Evolutionary conservation across 2,329 filamentous ascomycete genomes (phyloP), one percentile per base, ranked within the genome.

Genomic region (Curvularia sp.): DNA sequence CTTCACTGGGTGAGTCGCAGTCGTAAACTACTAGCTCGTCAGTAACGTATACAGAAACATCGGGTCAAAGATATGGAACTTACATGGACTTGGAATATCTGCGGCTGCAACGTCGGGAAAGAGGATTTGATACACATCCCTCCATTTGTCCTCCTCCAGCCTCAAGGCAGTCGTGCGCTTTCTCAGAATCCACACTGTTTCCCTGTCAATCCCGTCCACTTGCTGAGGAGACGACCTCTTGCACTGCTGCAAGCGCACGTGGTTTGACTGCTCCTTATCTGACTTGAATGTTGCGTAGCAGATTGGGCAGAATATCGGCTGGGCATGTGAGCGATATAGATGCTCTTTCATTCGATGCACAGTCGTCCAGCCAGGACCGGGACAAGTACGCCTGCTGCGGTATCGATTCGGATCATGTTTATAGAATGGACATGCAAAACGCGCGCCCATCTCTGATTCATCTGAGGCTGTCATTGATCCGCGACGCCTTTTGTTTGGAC

Each of bases 301-400:
- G 19, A 78, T 71, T 13, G 71, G 73, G 49, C 78, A 80, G 60
- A 70, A 74, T 34, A 74, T 73, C 0, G 74, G 66, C 5, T 78
- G 73, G 0, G 73, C 65, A 55, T 80, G 79, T 5, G 76, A 73
- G 3, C 75, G 74, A 36, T 79, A 79, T 0, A 80, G 59, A 51
- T 80, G 78, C 36, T 79, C 78, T 68, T 80, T 80, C 65, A 80
- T 74, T 0, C 78, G 70, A 50, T 79, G 77, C 0, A 79, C 76
- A 6, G 71, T 77, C 1, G 72, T 74, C 72, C 77, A 80, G 1
- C 77, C 75, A 0, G 74, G 76, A 0, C 75, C 74, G 13, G 75
- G 74, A 60, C 78, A 80, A 0, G 73, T 72, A 1, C 74, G 67
- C n/a, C 71, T 65, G 25, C 71, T 69, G 38, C 68, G 72, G 53